Evolutionary conservation across 1,284 basidiomycete species (phyloP), one percentile per base, ranked within the genome.

Genomic region (Irpex lacteus): DNA sequence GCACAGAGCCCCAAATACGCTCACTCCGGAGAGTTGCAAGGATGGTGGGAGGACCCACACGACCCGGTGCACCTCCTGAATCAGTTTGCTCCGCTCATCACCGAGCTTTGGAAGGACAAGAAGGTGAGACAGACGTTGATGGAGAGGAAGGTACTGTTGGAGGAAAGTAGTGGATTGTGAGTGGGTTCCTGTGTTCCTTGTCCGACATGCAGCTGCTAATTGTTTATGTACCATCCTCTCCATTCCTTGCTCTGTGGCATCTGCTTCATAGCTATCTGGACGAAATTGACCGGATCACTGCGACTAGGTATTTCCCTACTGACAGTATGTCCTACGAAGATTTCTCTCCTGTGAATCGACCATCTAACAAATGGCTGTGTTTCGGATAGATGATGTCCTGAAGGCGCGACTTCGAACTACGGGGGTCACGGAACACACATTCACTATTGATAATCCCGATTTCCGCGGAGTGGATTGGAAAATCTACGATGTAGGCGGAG

Each of bases 151-250:
- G 72, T 92, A 59, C 80, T 90, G 69, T 70, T 92, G 64, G 89
- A 94, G 76, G 91, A 94, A 73, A 91, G 87, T 74, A 88, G 89
- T 64, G 92, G 91, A 54, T 93, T 93, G 91, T 92, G 70, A 79
- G 89, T 80, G 56, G 63, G 60, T 66, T 60, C 61, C 63, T 61
- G 63, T 63, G 65, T 34, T 26, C 56, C n/a, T 63, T 63, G 57
- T 52, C 55, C 40, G 60, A 57, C 63, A 68, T 60, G 68, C 63
- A 68, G 65, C 32, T 50, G 61, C 63, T 61, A 62, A 26, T 58
- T 32, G 60, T 44, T 62, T 36, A 62, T 62, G 38, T 26, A 38
- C 15, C 40, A 44, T 44, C 32, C 36, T 15, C 36, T 21, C 15
- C 21, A 21, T 21, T 57, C 15, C 44, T 54, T 49, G 18, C 37